Evolutionary conservation across 140 eudicot genomes (phyloP).

Genomic region (Senecio squalidus): DNA sequence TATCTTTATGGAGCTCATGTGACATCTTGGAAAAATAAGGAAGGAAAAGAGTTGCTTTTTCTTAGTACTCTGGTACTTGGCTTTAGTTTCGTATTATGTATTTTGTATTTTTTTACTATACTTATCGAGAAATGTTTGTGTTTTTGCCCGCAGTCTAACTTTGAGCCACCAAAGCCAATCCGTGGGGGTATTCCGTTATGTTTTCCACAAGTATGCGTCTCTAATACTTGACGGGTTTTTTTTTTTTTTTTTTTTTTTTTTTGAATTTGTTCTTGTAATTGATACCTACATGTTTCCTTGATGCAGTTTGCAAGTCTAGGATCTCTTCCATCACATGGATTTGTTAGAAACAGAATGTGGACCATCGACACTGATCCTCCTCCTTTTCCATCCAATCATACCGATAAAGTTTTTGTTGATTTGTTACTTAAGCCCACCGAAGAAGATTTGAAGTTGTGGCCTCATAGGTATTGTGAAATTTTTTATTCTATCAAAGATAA

Average conservation of each 20-base stretch:
- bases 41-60: slow-evolving; percentile 81
- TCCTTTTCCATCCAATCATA: slow-evolving; percentile 47
- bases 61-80: slow-evolving; percentile 53
- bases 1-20: slow-evolving; percentile 90
- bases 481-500: slow-evolving; percentile 1
- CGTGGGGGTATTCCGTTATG: slow-evolving; percentile 98
- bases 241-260: slow-evolving; percentile 7
- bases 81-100: not conserved
- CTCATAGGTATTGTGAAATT: slow-evolving; percentile 52
- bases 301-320: slow-evolving; percentile 69
- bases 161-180: slow-evolving; percentile 82
- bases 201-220: slow-evolving; percentile 84
- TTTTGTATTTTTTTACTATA: not conserved
- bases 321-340: slow-evolving; percentile 81
- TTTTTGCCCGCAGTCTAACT: slow-evolving; percentile 65
- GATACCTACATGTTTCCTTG: slow-evolving; percentile 17
- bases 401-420: slow-evolving; percentile 63
- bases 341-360: slow-evolving; percentile 89
- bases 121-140: slow-evolving; percentile 17
- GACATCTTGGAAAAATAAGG: slow-evolving; percentile 89
- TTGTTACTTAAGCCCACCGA: slow-evolving; percentile 80
- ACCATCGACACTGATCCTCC: slow-evolving; percentile 57
- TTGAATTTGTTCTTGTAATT: slow-evolving; percentile 1
- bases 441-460: slow-evolving; percentile 86
- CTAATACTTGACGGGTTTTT: too few relatives aligned